Conservation (phyloP, 352 stramenopile genomes). For the Globisporangium solare region DNA sequence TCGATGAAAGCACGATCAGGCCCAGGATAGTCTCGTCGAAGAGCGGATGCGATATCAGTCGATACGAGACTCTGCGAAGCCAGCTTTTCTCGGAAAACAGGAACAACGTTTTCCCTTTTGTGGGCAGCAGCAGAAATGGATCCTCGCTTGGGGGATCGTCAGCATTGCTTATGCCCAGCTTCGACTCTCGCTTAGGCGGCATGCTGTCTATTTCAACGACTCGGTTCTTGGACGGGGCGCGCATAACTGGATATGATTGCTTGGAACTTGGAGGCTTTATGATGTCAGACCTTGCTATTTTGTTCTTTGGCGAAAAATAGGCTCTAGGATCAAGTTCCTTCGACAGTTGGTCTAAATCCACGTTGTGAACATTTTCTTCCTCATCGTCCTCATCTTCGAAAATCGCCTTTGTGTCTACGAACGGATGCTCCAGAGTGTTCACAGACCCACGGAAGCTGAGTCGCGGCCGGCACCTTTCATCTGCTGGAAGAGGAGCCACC, state of each 20-base stretch:
- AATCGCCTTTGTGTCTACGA: slow-evolving; percentile 7
- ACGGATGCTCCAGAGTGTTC: neutral
- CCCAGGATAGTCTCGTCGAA: slow-evolving; percentile 83
- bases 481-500: slow-evolving; percentile 22
- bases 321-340: slow-evolving; percentile 13
- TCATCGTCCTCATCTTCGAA: slow-evolving; percentile 20
- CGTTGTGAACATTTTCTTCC: slow-evolving; percentile 28
- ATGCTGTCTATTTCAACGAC: neutral
- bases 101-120: slow-evolving; percentile 32
- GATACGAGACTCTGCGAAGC: slow-evolving; percentile 31
- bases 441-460: slow-evolving; percentile 18
- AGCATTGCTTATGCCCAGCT: no score
- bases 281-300: neutral
- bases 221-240: neutral
- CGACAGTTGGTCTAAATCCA: slow-evolving; percentile 19
- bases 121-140: slow-evolving; percentile 13
- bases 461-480: slow-evolving; percentile 8
- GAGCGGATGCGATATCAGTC: slow-evolving; percentile 48
- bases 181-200: neutral
- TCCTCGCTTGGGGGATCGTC: slow-evolving; percentile 3
- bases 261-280: neutral
- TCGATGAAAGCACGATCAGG: slow-evolving; percentile 80
- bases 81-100: slow-evolving; percentile 43
- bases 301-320: neutral
- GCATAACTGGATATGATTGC: neutral